Base-by-base conservation (phyloP, 2,329 filamentous ascomycete genomes). In the Colletotrichum viniferum region DNA sequence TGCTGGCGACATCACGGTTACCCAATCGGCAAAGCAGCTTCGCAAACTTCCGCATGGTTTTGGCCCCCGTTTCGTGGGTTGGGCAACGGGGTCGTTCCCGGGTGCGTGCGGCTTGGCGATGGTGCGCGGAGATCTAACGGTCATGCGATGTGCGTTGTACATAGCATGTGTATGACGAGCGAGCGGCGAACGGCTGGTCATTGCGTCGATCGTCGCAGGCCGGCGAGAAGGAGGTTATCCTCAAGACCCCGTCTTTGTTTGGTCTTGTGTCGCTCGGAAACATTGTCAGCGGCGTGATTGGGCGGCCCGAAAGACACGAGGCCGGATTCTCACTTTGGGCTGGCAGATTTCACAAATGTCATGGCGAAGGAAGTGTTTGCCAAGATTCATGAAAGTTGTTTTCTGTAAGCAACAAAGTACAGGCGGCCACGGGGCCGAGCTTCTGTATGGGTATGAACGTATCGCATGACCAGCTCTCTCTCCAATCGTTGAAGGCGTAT, bases 371-470 rank as follows among this genome's bases (percentile, higher is more conserved):
- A 9, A 21, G 16, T 38, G 32, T 16, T 63, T 26, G 28, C 30
- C 24, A 26, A 24, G 61, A 63, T 32, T 43, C 21, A 21, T 32
- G 24, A 21, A 24, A 26, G 52, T 36, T 58, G 4, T 10, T 70
- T 7, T 55, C 26, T 58, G 48, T 36, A 36, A 28, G 30, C 69
- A 56, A 10, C 63, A 18, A 34, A 55, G 13, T 74, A 74, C 72
- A 74, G 61, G 52, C 16, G 24, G 61, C 72, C 67, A 71, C 28
- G 48, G 65, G 24, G 68, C 72, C 61, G 14, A 9, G 68, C 68
- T 55, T 52, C 61, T 74, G 72, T 66, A 62, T 1, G 68, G 52
- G 68, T 71, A 74, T 74, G 72, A 71, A 71, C 60, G 38, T 55
- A 32, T 34, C 6, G 55, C 65, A 60, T 55, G 3, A 21, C 43